phyloP scores from a whole-genome alignment of 371 early-diverging fungal species.

The Mucor lusitanicus region DNA sequence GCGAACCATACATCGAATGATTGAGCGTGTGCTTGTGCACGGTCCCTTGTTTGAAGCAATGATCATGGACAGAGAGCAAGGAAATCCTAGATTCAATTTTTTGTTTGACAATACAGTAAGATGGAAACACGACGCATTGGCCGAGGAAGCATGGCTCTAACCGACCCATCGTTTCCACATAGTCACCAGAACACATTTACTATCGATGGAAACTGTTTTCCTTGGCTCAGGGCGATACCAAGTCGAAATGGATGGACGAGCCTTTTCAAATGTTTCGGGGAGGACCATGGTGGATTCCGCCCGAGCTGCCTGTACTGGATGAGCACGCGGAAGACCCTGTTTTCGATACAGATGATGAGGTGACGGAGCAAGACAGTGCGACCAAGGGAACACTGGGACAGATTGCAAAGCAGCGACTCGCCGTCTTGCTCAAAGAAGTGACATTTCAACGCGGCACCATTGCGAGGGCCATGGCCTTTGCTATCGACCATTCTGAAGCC shows the following conservation, averaged over 20 bases:
- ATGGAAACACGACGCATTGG: background rate
- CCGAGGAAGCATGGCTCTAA: background rate
- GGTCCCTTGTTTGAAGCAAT: constrained; percentile 80
- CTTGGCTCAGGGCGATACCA: constrained; percentile 84
- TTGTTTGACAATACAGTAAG: constrained; percentile 71
- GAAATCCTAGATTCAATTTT: constrained; percentile 73
- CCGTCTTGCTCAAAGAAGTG: constrained; percentile 58
- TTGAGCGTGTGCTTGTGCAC: constrained; percentile 78
- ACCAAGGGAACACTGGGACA: constrained; percentile 60
- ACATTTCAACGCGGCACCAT: constrained; percentile 69
- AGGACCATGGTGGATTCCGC: constrained; percentile 88
- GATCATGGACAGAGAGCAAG: constrained; percentile 67
- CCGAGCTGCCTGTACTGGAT: constrained; percentile 73
- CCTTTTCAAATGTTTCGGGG: constrained; percentile 89
- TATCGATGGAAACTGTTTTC: constrained; percentile 94
- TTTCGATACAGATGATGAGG: constrained; percentile 57
- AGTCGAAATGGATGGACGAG: constrained; percentile 71
- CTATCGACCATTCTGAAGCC: constrained; percentile 83
- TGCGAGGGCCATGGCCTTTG: constrained; percentile 85
- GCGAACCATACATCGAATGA: constrained; percentile 80
- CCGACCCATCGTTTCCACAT: background rate
- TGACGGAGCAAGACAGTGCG: constrained; percentile 51
- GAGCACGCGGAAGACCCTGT: constrained; percentile 43
- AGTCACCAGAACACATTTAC: constrained; percentile 82
- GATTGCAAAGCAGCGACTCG: constrained; percentile 61